Percentiles rank a stretch among this genome's conserved stretches.
These are phyloP conservation scores for Aspergillus haitiensis DNA, from an alignment of 495 filamentous ascomycete genomes.

Conservation along the genomic window DNA sequence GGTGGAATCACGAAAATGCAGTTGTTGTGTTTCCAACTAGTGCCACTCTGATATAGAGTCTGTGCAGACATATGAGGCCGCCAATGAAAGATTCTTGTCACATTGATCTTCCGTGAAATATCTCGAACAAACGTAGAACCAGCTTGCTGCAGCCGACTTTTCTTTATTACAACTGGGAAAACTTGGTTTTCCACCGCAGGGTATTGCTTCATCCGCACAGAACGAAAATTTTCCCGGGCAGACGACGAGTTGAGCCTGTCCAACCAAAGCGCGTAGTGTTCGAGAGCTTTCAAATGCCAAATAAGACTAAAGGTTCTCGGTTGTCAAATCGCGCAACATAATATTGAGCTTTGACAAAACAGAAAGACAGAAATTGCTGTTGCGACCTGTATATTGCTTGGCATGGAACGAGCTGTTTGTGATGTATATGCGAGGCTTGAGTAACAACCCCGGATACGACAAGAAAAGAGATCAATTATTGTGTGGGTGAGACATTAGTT, in stretches of 20 bases:
- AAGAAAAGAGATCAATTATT: not conserved
- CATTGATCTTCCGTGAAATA: not conserved
- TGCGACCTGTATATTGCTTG: conserved; percentile 6
- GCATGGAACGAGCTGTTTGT: not conserved
- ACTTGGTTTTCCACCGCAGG: not conserved
- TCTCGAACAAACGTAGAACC: not conserved
- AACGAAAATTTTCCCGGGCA: not conserved
- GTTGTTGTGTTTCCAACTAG: conserved; percentile 3
- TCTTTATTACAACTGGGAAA: not conserved
- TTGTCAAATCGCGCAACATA: conserved; percentile 3
- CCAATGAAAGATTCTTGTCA: not conserved
- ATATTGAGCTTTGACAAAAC: not conserved
- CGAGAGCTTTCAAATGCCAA: not conserved
- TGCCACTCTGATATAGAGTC: not conserved
- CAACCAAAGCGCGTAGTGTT: not conserved
- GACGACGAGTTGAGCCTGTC: not conserved
- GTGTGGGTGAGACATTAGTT: not conserved
- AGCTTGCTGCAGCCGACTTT: not conserved
- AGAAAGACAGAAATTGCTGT: not conserved
- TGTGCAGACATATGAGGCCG: not conserved
- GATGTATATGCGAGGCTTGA: not conserved
- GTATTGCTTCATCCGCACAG: not conserved
- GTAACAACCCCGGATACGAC: not conserved
- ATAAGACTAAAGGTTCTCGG: not conserved
- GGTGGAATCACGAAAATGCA: not conserved